A percentile compares a stretch with the other conserved stretches of the same genome.
Evolutionary conservation across 148 eudicot genomes (phyloP).

Genomic region (Nepenthes mirabilis): DNA sequence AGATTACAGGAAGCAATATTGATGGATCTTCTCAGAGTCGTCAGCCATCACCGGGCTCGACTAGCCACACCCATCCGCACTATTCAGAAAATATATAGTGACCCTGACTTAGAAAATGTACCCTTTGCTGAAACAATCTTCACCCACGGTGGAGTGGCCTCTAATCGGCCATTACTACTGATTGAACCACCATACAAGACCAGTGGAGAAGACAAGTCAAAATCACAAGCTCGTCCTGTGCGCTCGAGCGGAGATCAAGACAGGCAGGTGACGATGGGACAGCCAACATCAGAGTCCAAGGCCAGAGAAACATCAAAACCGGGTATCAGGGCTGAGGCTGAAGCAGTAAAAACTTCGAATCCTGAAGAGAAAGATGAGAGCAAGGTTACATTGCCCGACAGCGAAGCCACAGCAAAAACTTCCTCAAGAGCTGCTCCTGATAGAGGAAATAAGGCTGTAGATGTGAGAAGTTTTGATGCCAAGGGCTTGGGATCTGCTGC

Average conservation of each 20-base stretch:
- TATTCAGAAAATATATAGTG: constrained; percentile 51
- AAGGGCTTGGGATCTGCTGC: not conserved
- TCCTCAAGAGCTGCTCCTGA: constrained; percentile 12
- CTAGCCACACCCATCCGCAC: constrained; percentile 95
- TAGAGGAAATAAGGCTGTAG: not conserved
- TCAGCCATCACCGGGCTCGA: constrained; percentile 77
- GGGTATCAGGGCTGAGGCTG: constrained; percentile 21
- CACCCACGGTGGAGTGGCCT: constrained; percentile 27
- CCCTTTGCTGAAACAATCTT: constrained; percentile 21
- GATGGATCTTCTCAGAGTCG: constrained; percentile 80
- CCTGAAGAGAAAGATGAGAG: constrained; percentile 14
- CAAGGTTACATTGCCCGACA: constrained; percentile 19
- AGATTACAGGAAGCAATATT: constrained; percentile 67
- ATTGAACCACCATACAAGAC: constrained; percentile 68
- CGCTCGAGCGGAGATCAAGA: constrained; percentile 41
- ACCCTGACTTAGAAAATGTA: constrained; percentile 48
- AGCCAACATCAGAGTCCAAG: constrained; percentile 21
- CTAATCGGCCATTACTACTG: constrained; percentile 51
- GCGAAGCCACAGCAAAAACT: constrained; percentile 14
- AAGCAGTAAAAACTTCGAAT: constrained; percentile 22
- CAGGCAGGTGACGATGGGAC: constrained; percentile 12
- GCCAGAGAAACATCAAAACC: constrained; percentile 24
- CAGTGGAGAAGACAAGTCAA: constrained; percentile 72
- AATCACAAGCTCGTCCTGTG: constrained; percentile 34
- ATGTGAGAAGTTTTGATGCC: not conserved